Percentiles rank a stretch among this genome's conserved stretches.
phyloP scores from a whole-genome alignment of 352 stramenopile genomes.

The Globisporangium mamillatum region DNA sequence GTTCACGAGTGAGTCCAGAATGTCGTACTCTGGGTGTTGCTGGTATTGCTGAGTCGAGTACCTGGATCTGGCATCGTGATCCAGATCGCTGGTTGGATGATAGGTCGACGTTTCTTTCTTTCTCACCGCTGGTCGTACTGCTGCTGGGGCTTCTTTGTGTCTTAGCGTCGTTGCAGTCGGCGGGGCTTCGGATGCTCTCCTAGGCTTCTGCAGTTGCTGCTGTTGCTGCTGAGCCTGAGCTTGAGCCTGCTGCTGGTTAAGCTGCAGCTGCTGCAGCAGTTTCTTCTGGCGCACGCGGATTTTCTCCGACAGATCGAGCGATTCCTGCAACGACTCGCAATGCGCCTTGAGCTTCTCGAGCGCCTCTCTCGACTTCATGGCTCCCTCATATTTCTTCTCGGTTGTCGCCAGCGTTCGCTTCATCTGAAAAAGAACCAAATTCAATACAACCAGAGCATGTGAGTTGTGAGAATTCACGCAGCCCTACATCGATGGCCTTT shows the following conservation, averaged over 20 bases:
- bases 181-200: neutral
- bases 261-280: conserved; percentile 64
- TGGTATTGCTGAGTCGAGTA: neutral
- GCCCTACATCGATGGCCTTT: neutral
- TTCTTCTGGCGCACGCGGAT: conserved; percentile 79
- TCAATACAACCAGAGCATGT: neutral
- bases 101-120: neutral
- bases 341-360: conserved; percentile 73
- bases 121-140: neutral
- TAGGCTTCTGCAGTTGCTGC: conserved; percentile 2
- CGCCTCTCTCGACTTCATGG: conserved; percentile 42
- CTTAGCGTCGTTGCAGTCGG: neutral
- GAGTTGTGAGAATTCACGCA: neutral
- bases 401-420: conserved; percentile 36
- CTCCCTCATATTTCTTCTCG: conserved; percentile 53
- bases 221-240: neutral
- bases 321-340: conserved; percentile 75
- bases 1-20: conserved; percentile 38
- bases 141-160: neutral
- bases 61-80: neutral
- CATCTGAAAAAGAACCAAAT: conserved; percentile 19
- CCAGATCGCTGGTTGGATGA: neutral
- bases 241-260: conserved; percentile 22
- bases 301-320: conserved; percentile 75
- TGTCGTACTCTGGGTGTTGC: conserved; percentile 23